Percentiles rank a stretch among this genome's conserved stretches.
These are phyloP conservation scores for Trichoderma breve DNA, from an alignment of 2,329 filamentous ascomycete species.

Conservation along the genomic window DNA sequence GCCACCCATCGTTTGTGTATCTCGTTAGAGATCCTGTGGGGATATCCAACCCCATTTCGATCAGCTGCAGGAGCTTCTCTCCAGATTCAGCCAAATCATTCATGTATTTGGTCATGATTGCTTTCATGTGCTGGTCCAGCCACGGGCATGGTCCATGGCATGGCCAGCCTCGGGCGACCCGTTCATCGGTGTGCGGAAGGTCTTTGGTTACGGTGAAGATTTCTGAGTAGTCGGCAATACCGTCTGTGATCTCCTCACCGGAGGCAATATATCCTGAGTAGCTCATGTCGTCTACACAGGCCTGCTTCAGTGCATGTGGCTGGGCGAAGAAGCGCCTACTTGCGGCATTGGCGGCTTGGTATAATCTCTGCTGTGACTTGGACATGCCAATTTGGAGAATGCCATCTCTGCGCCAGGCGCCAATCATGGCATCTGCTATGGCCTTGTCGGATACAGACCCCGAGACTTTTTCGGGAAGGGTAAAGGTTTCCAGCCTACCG, in stretches of 20 bases:
- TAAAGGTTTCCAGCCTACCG: constrained; percentile 41
- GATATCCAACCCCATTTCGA: constrained; percentile 44
- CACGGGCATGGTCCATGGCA: constrained; percentile 51
- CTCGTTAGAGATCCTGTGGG: constrained; percentile 40
- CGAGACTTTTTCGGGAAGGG: constrained; percentile 39
- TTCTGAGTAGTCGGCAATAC: constrained; percentile 51
- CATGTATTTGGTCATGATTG: constrained; percentile 42
- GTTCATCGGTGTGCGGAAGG: constrained; percentile 36
- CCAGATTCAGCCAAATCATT: constrained; percentile 41
- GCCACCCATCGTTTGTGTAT: constrained; percentile 49
- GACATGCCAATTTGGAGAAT: constrained; percentile 47
- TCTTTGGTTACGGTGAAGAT: constrained; percentile 54
- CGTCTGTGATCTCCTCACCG: constrained; percentile 48
- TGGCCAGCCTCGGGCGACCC: constrained; percentile 44
- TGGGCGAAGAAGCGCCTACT: constrained; percentile 42
- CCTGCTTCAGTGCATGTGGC: constrained; percentile 38
- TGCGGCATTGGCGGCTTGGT: constrained; percentile 36
- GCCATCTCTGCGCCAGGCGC: constrained; percentile 44
- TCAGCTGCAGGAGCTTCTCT: constrained; percentile 45
- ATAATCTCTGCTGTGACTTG: constrained; percentile 34
- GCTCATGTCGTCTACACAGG: constrained; percentile 44
- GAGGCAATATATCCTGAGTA: constrained; percentile 51
- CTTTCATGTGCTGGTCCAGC: constrained; percentile 43
- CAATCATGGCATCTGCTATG: constrained; percentile 41
- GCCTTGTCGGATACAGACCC: constrained; percentile 34